Conservation (phyloP, 768 basidiomycete species). For the Cystobasidium tubakii region DNA sequence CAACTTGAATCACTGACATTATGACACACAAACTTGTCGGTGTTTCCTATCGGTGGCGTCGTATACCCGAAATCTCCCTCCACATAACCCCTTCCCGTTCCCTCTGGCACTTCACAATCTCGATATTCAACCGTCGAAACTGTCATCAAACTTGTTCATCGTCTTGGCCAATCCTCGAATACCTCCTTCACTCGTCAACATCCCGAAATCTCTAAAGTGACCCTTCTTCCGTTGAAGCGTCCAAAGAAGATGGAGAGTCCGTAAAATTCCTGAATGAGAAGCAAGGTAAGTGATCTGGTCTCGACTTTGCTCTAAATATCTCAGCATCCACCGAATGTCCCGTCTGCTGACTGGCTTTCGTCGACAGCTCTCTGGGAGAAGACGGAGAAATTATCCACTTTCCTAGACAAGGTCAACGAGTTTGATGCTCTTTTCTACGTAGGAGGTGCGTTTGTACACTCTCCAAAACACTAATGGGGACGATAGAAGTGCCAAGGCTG, state of each 20-base stretch:
- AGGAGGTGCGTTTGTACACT: constrained; percentile 53
- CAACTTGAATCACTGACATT: background rate
- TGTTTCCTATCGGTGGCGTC: too few relatives aligned
- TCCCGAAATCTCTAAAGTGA: too few relatives aligned
- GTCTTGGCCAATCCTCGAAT: too few relatives aligned
- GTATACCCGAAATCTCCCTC: too few relatives aligned
- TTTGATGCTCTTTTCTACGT: constrained; percentile 73
- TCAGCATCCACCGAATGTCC: background rate
- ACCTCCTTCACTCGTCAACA: too few relatives aligned
- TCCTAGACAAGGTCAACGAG: constrained; percentile 54
- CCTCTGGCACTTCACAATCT: too few relatives aligned
- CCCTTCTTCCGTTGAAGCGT: constrained; percentile 55
- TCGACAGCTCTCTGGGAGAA: constrained; percentile 53
- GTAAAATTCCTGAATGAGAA: constrained; percentile 61
- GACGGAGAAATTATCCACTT: constrained; percentile 60
- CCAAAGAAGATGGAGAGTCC: constrained; percentile 47
- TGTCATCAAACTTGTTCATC: too few relatives aligned
- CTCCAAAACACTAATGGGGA: too few relatives aligned
- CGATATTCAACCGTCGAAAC: too few relatives aligned
- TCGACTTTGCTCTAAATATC: too few relatives aligned
- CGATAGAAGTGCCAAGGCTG: background rate
- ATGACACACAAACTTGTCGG: too few relatives aligned
- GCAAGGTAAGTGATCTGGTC: constrained; percentile 40
- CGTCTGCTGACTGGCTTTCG: background rate
- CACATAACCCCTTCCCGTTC: too few relatives aligned